Evolutionary conservation across 805 yeast genomes (phyloP), one percentile per base, ranked within the genome.

Genomic region (Wickerhamomyces chambardii): DNA sequence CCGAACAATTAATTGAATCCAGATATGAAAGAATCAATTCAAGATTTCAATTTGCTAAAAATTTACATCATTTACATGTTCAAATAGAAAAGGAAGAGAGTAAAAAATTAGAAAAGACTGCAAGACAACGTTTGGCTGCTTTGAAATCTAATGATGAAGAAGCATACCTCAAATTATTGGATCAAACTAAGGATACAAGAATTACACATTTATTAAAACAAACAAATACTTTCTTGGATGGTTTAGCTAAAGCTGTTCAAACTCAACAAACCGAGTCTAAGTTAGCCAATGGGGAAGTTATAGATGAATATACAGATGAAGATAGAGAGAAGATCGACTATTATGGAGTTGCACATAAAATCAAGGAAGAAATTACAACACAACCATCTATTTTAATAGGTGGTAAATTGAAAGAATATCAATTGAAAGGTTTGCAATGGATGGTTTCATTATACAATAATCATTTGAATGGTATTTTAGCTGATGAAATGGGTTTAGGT

Each of bases 401-500:
- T 41, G 95, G 95, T 47, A 67, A 69, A 27, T 64, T 84, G 51
- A 84, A 84, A 53, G 94, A 84, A 48, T 84, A 84, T 55, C 95
- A 92, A 61, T 25, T 92, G 33, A 83, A 83, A 55, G 99, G 99
- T 53, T 67, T 92, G 37, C 96, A 92, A 55, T 92, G 99, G 99
- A 92, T 92, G 98, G 95, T 92, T 4, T 92, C 98, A 0, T 63
- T 92, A 39, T 92, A 73, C 64, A 92, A 92, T 56, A 92, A 92
- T 60, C 95, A 86, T 57, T 70, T 92, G 50, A 92, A 92, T 55
- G 99, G 99, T 67, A 92, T 92, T 45, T 63, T 92, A 38, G 99
- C 99, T 1, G 99, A 92, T 66, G 99, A 92, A 61, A 92, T 92
- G 99, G 99, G 99, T 43, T 68, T 92, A 42, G 99, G 99, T 58